Conservation (phyloP, 371 early-diverging fungal species). For the Zopfochytrium polystomum region DNA sequence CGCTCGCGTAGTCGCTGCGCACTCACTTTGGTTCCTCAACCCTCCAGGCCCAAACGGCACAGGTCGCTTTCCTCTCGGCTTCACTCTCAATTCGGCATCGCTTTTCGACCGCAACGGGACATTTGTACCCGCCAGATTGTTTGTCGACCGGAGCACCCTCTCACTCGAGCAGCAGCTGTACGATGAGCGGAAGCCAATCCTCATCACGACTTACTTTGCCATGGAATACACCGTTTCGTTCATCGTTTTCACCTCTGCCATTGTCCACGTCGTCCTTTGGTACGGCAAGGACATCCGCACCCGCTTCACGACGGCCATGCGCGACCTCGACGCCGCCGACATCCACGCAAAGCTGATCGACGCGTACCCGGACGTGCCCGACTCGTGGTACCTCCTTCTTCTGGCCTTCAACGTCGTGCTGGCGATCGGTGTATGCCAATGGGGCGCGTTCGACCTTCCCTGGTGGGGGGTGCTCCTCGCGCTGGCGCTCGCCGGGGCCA, state of each 20-base stretch:
- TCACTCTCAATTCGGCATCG: slow-evolving; percentile 11
- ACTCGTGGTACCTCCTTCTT: slow-evolving; percentile 23
- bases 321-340: no score
- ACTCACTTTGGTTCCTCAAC: not conserved
- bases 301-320: slow-evolving; percentile 20
- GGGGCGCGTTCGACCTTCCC: slow-evolving; percentile 27
- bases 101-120: slow-evolving; percentile 16
- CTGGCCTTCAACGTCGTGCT: slow-evolving; percentile 11
- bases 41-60: not conserved
- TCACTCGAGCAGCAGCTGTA: slow-evolving; percentile 17
- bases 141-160: slow-evolving; percentile 1
- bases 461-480: slow-evolving; percentile 27
- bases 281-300: slow-evolving; percentile 34
- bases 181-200: slow-evolving; percentile 20
- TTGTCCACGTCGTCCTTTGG: slow-evolving; percentile 34
- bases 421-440: slow-evolving; percentile 13
- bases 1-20: not conserved
- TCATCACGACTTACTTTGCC: slow-evolving; percentile 26
- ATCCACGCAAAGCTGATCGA: slow-evolving; percentile 34
- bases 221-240: slow-evolving; percentile 26
- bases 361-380: slow-evolving; percentile 35
- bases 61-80: no score
- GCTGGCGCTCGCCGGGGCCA: slow-evolving; percentile 16
- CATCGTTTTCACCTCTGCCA: no score
- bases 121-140: not conserved